These are phyloP conservation scores for Prinsepia uniflora DNA, from an alignment of 306 rosid species.

Conservation along the genomic window DNA sequence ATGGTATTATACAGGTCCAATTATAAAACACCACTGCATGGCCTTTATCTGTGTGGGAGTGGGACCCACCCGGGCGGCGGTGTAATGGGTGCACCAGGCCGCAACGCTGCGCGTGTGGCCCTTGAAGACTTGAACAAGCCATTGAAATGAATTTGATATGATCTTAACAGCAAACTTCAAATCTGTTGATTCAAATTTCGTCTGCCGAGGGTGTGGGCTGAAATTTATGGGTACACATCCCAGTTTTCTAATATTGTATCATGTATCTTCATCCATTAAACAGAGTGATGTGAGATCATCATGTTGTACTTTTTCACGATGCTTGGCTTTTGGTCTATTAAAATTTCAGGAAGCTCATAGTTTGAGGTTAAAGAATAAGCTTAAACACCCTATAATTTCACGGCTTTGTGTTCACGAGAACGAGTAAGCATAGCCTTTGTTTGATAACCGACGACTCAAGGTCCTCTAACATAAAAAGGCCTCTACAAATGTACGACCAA, in stretches of 20 bases:
- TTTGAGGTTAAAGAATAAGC: no score
- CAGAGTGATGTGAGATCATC: neutral
- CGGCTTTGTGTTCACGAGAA: no score
- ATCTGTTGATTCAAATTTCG: neutral
- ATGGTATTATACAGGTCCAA: constrained; percentile 46
- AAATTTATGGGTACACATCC: neutral
- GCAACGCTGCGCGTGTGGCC: constrained; percentile 74
- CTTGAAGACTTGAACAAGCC: constrained; percentile 50
- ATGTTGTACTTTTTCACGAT: neutral
- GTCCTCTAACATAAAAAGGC: no score
- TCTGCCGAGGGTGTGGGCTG: neutral
- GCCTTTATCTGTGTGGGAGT: constrained; percentile 73
- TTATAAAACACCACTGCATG: constrained; percentile 68
- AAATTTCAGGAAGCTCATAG: neutral
- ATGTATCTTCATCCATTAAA: neutral
- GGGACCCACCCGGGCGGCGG: constrained; percentile 98
- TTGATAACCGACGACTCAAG: no score
- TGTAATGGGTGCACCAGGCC: constrained; percentile 94
- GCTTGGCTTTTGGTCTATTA: neutral
- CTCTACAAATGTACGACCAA: neutral
- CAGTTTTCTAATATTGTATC: neutral
- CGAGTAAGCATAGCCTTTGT: no score
- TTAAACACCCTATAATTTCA: no score
- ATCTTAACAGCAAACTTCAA: neutral
- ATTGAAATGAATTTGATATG: neutral